Conservation (phyloP, 73 alveolate species). For the Blepharisma japonicum region DNA sequence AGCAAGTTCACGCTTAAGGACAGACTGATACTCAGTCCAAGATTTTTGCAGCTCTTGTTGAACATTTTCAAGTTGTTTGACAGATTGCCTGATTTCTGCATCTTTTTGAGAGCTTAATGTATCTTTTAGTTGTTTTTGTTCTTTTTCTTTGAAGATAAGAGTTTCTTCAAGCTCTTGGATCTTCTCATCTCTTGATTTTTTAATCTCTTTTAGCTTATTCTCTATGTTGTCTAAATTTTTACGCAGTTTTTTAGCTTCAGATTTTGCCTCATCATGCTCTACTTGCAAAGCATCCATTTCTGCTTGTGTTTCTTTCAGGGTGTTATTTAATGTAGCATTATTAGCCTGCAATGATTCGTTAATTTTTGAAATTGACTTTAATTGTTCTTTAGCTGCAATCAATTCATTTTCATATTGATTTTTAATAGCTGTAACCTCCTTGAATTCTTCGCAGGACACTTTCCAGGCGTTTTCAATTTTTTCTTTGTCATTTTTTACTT, state of each 20-base stretch:
- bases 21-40: too few relatives aligned
- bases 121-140: not conserved
- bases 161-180: not conserved
- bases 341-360: conserved; percentile 19
- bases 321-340: conserved; percentile 7
- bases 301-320: conserved; percentile 12
- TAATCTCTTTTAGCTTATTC: not conserved
- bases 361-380: not conserved
- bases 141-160: not conserved
- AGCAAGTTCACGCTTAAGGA: too few relatives aligned
- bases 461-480: not conserved
- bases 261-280: not conserved
- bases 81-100: too few relatives aligned
- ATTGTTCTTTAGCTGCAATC: not conserved
- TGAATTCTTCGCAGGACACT: not conserved
- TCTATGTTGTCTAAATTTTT: not conserved
- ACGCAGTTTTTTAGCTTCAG: not conserved
- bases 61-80: too few relatives aligned
- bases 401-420: too few relatives aligned
- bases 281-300: not conserved
- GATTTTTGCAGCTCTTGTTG: too few relatives aligned
- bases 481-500: not conserved
- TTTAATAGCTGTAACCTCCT: too few relatives aligned
- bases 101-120: too few relatives aligned
- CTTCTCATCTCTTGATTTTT: not conserved